Evolutionary conservation across 2,329 filamentous ascomycete genomes (phyloP).

Genomic region (Cladosporium sphaerospermum): DNA sequence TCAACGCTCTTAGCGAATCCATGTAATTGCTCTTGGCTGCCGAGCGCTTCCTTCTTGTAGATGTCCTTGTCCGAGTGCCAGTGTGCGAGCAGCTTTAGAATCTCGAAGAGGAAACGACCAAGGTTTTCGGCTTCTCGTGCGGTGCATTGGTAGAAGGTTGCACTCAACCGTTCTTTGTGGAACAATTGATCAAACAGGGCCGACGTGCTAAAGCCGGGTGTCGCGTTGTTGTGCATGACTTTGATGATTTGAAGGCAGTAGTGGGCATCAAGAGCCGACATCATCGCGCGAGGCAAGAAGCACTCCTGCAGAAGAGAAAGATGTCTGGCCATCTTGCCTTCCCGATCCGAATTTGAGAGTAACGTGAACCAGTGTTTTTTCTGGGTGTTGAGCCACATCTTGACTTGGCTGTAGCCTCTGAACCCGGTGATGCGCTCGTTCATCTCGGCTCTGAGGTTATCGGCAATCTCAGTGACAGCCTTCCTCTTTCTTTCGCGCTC

Average conservation of each 20-base stretch:
- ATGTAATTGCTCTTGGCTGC: slow-evolving; percentile 56
- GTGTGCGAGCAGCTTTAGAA: slow-evolving; percentile 68
- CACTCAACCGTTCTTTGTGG: slow-evolving; percentile 69
- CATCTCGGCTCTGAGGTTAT: slow-evolving; percentile 66
- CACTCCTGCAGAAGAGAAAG: slow-evolving; percentile 81
- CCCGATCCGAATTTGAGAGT: slow-evolving; percentile 30
- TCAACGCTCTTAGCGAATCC: slow-evolving; percentile 74
- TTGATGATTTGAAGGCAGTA: slow-evolving; percentile 83
- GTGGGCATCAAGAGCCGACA: slow-evolving; percentile 82
- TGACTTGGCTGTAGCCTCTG: slow-evolving; percentile 55
- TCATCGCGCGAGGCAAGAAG: slow-evolving; percentile 76
- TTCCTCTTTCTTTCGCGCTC: slow-evolving; percentile 67
- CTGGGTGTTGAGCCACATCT: slow-evolving; percentile 65
- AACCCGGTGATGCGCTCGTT: slow-evolving; percentile 57
- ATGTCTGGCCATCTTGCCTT: slow-evolving; percentile 56
- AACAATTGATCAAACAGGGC: slow-evolving; percentile 80
- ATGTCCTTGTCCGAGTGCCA: slow-evolving; percentile 75
- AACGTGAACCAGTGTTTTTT: slow-evolving; percentile 72
- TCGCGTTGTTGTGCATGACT: slow-evolving; percentile 76
- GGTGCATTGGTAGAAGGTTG: slow-evolving; percentile 82
- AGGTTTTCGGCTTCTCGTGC: slow-evolving; percentile 87
- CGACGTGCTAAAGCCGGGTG: slow-evolving; percentile 80
- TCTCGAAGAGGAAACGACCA: slow-evolving; percentile 80
- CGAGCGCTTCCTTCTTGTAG: slow-evolving; percentile 80
- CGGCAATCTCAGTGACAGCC: slow-evolving; percentile 60